Conservation (phyloP, 192 early-diverging fungal species). For the Coemansia sp. region DNA sequence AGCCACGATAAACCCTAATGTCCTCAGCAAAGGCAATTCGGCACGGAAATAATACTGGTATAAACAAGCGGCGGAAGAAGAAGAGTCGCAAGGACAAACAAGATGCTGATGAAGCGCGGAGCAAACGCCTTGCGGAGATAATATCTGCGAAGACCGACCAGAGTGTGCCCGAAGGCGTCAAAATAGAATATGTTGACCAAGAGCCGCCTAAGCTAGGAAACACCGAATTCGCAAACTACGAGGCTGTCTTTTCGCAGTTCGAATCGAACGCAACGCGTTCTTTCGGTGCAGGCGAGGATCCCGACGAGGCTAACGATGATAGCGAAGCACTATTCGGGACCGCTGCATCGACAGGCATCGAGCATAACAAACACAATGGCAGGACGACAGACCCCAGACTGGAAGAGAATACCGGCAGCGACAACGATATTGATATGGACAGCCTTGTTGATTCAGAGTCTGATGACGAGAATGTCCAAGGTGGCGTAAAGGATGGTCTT, state of each 20-base stretch:
- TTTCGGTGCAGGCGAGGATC: slow-evolving; percentile 29
- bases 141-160: slow-evolving; percentile 6
- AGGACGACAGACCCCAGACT: neutral
- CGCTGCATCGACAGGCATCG: neutral
- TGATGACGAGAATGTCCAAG: slow-evolving; percentile 33
- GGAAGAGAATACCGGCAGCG: slow-evolving; percentile 14
- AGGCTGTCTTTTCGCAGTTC: slow-evolving; percentile 40
- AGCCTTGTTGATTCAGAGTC: slow-evolving; percentile 22
- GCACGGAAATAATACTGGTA: neutral
- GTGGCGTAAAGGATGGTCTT: slow-evolving; percentile 7
- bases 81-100: slow-evolving; percentile 48
- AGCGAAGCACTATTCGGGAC: neutral
- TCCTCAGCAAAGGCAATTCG: neutral
- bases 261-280: slow-evolving; percentile 35
- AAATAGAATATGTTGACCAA: slow-evolving; percentile 42
- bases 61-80: slow-evolving; percentile 45
- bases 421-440: slow-evolving; percentile 18
- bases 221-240: slow-evolving; percentile 30
- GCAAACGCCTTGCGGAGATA: slow-evolving; percentile 25
- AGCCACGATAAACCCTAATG: neutral
- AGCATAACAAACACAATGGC: neutral
- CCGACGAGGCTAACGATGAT: slow-evolving; percentile 8
- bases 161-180: slow-evolving; percentile 22
- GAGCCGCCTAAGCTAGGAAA: slow-evolving; percentile 12
- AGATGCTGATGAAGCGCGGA: slow-evolving; percentile 27